Percentiles rank a stretch among this genome's conserved stretches.
These are phyloP conservation scores for Angomonas desouzai DNA, from an alignment of 208 protist species.

Conservation along the genomic window DNA sequence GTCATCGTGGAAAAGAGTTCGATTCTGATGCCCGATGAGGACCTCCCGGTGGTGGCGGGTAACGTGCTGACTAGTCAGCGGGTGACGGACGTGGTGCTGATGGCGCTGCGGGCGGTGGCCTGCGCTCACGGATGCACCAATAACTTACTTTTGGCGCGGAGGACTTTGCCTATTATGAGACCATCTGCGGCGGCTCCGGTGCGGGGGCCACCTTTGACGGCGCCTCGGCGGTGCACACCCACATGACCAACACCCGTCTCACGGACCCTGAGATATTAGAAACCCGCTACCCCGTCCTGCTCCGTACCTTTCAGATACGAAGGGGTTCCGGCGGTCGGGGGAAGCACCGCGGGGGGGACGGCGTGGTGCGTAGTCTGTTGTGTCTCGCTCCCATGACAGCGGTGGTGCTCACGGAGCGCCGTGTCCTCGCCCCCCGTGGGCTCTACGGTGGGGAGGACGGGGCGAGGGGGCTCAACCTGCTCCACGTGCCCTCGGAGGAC, in stretches of 20 bases:
- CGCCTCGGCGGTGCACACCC: constrained; percentile 88
- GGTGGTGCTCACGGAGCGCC: constrained; percentile 90
- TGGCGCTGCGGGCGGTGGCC: constrained; percentile 86
- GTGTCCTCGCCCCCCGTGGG: constrained; percentile 80
- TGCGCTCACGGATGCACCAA: constrained; percentile 93
- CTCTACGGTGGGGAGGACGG: constrained; percentile 78
- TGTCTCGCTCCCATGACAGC: constrained; percentile 72
- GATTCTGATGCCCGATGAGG: constrained; percentile 77
- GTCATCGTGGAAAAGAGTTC: constrained; percentile 65
- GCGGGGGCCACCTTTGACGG: constrained; percentile 88
- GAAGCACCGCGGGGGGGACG: constrained; percentile 84
- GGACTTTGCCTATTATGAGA: constrained; percentile 94
- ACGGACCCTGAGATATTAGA: constrained; percentile 94
- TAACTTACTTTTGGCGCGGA: constrained; percentile 94
- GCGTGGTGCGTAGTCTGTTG: constrained; percentile 89
- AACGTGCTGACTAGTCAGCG: constrained; percentile 95
- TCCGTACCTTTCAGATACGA: constrained; percentile 82
- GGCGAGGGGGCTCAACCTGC: constrained; percentile 59
- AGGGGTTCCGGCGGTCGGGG: constrained; percentile 80
- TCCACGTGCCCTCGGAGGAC: constrained; percentile 26
- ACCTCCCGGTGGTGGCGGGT: constrained; percentile 93
- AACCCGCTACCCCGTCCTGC: constrained; percentile 90
- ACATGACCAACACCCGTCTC: constrained; percentile 97
- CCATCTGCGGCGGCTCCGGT: constrained; percentile 93
- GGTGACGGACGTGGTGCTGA: constrained; percentile 93